Conservation (phyloP, 179 eudicot genomes). For the Dionaea muscipula region DNA sequence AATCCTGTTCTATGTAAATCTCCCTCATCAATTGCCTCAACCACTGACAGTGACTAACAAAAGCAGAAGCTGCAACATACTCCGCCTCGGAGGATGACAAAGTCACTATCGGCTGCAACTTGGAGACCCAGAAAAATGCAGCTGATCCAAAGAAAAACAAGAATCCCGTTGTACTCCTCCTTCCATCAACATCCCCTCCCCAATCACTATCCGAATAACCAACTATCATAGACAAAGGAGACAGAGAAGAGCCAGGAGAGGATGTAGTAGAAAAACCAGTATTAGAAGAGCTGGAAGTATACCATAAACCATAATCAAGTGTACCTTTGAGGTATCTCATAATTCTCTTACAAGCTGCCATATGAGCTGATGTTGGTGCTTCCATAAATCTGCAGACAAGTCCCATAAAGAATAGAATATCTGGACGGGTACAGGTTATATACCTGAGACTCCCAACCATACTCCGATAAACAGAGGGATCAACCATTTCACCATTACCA, state of each 20-base stretch:
- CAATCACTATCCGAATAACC: neutral
- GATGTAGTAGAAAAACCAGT: neutral
- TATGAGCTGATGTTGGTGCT: neutral
- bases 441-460: too few species aligned
- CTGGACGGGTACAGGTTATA: neutral
- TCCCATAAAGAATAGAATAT: neutral
- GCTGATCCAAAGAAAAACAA: neutral
- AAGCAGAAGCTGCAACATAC: neutral
- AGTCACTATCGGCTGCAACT: neutral
- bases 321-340: conserved; percentile 1
- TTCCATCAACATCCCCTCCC: conserved; percentile 1
- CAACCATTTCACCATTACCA: too few species aligned
- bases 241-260: too few species aligned
- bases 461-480: too few species aligned
- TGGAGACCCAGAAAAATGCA: neutral
- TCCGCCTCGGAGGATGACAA: neutral
- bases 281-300: too few species aligned
- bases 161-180: neutral
- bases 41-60: too few species aligned
- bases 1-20: too few species aligned
- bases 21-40: too few species aligned
- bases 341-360: neutral
- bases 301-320: neutral
- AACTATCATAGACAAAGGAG: too few species aligned
- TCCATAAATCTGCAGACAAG: neutral